Base-by-base conservation (phyloP, 2,329 filamentous ascomycete species). In the Penicillium crustosum region DNA sequence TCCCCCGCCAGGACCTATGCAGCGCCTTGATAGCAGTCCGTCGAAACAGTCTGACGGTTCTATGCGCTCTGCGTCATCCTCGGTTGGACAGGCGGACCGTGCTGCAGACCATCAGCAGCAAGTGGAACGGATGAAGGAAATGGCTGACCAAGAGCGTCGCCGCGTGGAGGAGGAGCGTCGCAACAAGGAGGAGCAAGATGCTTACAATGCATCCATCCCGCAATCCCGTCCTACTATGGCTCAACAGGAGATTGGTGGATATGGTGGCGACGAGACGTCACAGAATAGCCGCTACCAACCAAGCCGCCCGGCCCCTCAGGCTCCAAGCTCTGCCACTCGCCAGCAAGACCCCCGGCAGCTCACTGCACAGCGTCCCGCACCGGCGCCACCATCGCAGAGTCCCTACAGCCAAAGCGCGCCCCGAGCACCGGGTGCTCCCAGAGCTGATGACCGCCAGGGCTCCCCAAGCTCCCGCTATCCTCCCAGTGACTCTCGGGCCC, bases 151-250 rank as follows among this genome's bases (percentile, higher is more conserved):
- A 61, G 79, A 81, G 65, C 77, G 78, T 43, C 77, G 78, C 35
- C 74, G 75, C 6, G 74, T 79, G 63, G 77, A 79, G 69, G 86
- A 89, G 63, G 78, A 83, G 33, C 84, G 87, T 39, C 75, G 73
- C 68, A 83, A 83, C 53, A 83, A 90, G 54, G 85, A 88, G 63
- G 91, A 96, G 51, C 81, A 90, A 66, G 92, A 94, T 71, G 90
- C 87, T 19, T 97, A 96, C 76, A 96, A 97, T 74, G 89, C 91
- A 36, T 91, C 90, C 25, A 78, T 97, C 59, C 93, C 92, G 33
- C 89, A 96, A 79, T 87, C 83, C 62, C 91, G 90, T 72, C 78
- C 87, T 12, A 90, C 91, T 2, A 70, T 94, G 64, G 92, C 93
- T 33, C 91, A 97, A 73, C 93, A 97, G 76, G 94, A 97, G 74